Evolutionary conservation across 768 basidiomycete genomes (phyloP), one percentile per base, ranked within the genome.

Genomic region (Tylopilus balloui): DNA sequence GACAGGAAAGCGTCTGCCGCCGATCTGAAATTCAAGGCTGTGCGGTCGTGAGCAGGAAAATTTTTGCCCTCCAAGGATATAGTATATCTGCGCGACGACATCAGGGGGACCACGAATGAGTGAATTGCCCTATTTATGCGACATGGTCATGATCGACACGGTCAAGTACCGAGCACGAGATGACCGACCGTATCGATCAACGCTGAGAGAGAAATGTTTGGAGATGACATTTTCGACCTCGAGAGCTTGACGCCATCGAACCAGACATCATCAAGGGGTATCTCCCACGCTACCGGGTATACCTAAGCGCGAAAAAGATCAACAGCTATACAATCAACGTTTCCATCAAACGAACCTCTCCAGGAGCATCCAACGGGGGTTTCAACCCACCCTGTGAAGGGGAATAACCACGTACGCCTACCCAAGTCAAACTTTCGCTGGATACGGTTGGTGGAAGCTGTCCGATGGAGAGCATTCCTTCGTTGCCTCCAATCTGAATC

Each of bases 51-150:
- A 62, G 64, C 88, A 89, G 12, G 76, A 65, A 57, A 86, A 85
- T 1, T 71, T 70, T 14, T 73, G 69, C 15, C 60, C 62, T 10
- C 76, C 77, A 1, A 84, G 63, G 28, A 43, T 46, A n/a, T 52
- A 61, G 6, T 56, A 45, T 45, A 88, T 83, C n/a, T 64, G 53
- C 0, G 68, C 50, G 12, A 90, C 68, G 9, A 88, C 74, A 52
- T 90, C 88, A 5, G 73, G 62, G 0, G 86, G 88, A 9, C 86
- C 88, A 20, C 88, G 84, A 45, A 91, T 73, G 36, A 87, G 75
- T 9, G 86, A 88, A 67, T 82, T 88, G 0, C 88, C 88, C 85
- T 88, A 48, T 31, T 42, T 21, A 28, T 34, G 29, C 31, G 24
- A 40, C 6, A 43, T 17, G 13, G 24, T 25, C 11, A 19, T 32